phyloP scores from a whole-genome alignment of 1,284 basidiomycete species.

The Heterobasidion parviporum region DNA sequence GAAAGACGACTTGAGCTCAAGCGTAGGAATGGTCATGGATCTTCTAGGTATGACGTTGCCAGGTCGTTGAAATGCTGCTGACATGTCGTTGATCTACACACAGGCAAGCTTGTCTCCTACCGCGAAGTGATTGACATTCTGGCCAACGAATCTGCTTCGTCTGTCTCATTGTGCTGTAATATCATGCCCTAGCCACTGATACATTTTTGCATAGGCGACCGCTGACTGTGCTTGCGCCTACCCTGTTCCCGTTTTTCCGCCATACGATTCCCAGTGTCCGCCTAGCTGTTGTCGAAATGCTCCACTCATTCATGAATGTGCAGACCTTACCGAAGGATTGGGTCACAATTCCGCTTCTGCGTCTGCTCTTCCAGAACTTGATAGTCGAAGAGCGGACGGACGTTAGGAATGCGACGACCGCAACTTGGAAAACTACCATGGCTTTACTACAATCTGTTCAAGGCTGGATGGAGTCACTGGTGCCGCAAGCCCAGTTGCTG shows the following conservation, averaged over 20 bases:
- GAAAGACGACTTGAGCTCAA: slow-evolving; percentile 96
- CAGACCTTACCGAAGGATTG: slow-evolving; percentile 74
- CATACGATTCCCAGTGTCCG: slow-evolving; percentile 95
- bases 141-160: slow-evolving; percentile 61
- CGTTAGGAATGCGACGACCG: slow-evolving; percentile 74
- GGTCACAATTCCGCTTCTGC: slow-evolving; percentile 74
- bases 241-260: slow-evolving; percentile 93
- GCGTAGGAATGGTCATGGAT: slow-evolving; percentile 97
- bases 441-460: slow-evolving; percentile 38
- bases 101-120: slow-evolving; percentile 78
- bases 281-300: slow-evolving; percentile 85
- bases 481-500: slow-evolving; percentile 48
- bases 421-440: slow-evolving; percentile 74
- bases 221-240: slow-evolving; percentile 75
- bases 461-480: slow-evolving; percentile 41
- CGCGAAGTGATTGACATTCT: slow-evolving; percentile 76
- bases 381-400: slow-evolving; percentile 87
- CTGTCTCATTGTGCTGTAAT: slow-evolving; percentile 21
- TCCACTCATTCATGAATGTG: slow-evolving; percentile 81
- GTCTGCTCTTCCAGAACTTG: slow-evolving; percentile 91
- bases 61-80: neutral
- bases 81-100: slow-evolving; percentile 6
- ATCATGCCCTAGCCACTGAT: slow-evolving; percentile 1
- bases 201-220: slow-evolving; percentile 43
- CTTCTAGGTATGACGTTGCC: slow-evolving; percentile 56